Evolutionary conservation across 208 protist species (phyloP), one percentile per base, ranked within the genome.

Genomic region (Trypanosomatidae sp.): DNA sequence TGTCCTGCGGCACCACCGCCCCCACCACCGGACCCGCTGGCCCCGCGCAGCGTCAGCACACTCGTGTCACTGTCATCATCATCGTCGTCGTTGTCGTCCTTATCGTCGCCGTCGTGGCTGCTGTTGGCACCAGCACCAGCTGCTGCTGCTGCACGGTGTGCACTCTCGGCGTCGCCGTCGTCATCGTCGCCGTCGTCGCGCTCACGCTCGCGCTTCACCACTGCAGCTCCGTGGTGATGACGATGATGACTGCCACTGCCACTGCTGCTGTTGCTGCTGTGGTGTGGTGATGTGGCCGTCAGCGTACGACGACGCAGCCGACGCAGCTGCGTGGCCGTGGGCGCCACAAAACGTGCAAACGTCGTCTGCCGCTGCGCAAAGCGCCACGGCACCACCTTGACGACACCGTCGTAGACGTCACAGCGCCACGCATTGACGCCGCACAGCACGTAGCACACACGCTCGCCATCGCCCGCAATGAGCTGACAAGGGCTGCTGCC

Each of bases 351-450:
- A 1, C 64, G 33, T 5, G 81, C 71, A 25, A 86, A 90, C 33
- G 66, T 57, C 26, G 20, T 58, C 37, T 74, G 81, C 22, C 53
- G 64, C 0, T 28, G 38, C 1, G 81, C 68, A 41, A 86, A 90
- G 30, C 70, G 72, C 71, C 69, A 86, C 20, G 81, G 81, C 13
- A 78, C 63, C 30, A 79, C 56, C 56, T 81, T 86, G 13, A 68
- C 44, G 7, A 62, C 46, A 0, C 68, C 73, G 22, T 76, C 67
- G 10, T 59, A 58, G 28, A 80, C 48, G 33, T 71, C 63, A 49
- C 75, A 86, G 10, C 81, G 75, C 76, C 81, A 90, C 26, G 66
- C 66, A 30, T 74, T 65, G 18, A 61, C 50, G 2, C 81, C 81
- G 24, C 56, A 78, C 7, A 71, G 63, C 24, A 74, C 52, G 54